Base-by-base conservation (phyloP, 169 alveolate species). In the Plasmodium vinckei region DNA sequence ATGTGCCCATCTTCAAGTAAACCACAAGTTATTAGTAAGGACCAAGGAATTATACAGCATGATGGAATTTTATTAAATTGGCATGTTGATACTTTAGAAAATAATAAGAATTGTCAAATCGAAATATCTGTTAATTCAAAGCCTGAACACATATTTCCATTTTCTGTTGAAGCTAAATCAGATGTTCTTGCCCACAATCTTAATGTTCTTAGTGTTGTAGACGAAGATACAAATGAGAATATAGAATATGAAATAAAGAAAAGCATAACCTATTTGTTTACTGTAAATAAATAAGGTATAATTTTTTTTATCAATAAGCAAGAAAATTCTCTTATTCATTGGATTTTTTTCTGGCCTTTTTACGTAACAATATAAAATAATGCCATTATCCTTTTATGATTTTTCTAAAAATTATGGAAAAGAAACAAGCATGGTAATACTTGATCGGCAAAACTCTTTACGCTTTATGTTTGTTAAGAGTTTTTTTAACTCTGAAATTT, bases 131-230 rank as follows among this genome's bases (percentile, higher is more conserved):
- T 84, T 84, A 82, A 84, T 46, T 68, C 91, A 7, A 84, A 84
- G 15, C 86, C 91, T 2, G 91, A 84, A 47, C 39, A 72, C 9
- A 67, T 84, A 13, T 84, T 84, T 64, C 91, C 91, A 21, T 84
- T 84, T 60, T 84, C 91, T 42, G 91, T 84, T 10, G 91, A 84
- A 49, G 91, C 91, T 1, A 84, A 84, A n/a, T 84, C 91, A 7
- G 60, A 84, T 42, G 57, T 84, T 9, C 61, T 84, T 42, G 84
- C 91, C 1, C 91, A 84, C 25, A 53, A 84, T 56, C 49, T 84
- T 17, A 84, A 63, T 63, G 91, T 84, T 25, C 57, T 84, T 27
- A 84, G 69, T 39, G 73, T 84, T n/a, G 56, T 56, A 42, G 91
- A 84, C 39, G 91, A 84, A 72, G 86, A 68, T 56, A 84, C 91